Evolutionary conservation across 1,284 basidiomycete genomes (phyloP).

Genomic region (Cryptococcus floricola): DNA sequence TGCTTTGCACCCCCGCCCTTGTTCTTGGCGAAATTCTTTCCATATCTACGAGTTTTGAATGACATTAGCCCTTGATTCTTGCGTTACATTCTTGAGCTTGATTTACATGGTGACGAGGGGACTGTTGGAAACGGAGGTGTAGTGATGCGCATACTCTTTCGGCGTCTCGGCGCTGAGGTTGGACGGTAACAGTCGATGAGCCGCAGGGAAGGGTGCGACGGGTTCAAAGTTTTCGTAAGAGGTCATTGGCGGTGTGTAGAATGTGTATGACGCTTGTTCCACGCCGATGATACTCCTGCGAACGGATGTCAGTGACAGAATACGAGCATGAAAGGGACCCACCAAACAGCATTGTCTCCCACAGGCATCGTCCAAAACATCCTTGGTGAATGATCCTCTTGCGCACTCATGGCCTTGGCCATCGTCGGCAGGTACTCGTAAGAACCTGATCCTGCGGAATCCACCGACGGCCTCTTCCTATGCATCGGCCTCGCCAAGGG

Average conservation of each 20-base stretch:
- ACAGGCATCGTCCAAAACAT: slow-evolving; percentile 39
- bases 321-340: slow-evolving; percentile 1
- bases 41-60: slow-evolving; percentile 64
- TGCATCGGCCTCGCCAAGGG: slow-evolving; percentile 33
- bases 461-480: slow-evolving; percentile 33
- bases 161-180: slow-evolving; percentile 47
- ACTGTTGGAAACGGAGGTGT: slow-evolving; percentile 28
- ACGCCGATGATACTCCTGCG: slow-evolving; percentile 46
- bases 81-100: not conserved
- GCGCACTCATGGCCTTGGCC: not conserved
- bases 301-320: not conserved
- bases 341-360: slow-evolving; percentile 40
- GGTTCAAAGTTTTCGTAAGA: slow-evolving; percentile 57
- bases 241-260: slow-evolving; percentile 73
- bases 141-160: slow-evolving; percentile 30
- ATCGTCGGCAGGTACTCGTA: slow-evolving; percentile 22
- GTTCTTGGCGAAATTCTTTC: slow-evolving; percentile 83
- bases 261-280: slow-evolving; percentile 62
- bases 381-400: slow-evolving; percentile 6
- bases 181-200: slow-evolving; percentile 79
- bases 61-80: not conserved
- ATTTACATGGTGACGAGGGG: slow-evolving; percentile 43
- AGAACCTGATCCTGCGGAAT: slow-evolving; percentile 15
- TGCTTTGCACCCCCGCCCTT: slow-evolving; percentile 55
- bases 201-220: slow-evolving; percentile 77